Evolutionary conservation across 2,329 filamentous ascomycete species (phyloP).

Genomic region (Beauveria sp.): DNA sequence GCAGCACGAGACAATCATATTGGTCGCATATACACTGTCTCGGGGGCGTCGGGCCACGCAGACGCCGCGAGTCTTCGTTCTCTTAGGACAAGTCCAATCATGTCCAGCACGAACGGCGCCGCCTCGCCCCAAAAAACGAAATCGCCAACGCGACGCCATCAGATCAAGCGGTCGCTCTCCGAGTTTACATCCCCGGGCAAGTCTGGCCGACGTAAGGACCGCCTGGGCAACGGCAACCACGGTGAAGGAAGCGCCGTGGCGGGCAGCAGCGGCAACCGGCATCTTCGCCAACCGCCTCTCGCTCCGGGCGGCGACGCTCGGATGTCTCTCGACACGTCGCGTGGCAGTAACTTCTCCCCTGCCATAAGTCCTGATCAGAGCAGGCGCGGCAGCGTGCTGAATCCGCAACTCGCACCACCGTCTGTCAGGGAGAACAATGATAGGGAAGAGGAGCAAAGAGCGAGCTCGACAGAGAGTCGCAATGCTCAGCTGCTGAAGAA

Average conservation of each 20-base stretch:
- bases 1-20: background rate
- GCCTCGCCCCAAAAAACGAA: constrained; percentile 14
- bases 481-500: constrained; percentile 36
- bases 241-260: constrained; percentile 17
- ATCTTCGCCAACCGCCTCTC: constrained; percentile 20
- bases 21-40: background rate
- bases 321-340: constrained; percentile 38
- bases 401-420: constrained; percentile 16
- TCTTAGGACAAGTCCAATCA: background rate
- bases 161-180: constrained; percentile 48
- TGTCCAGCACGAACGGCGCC: background rate
- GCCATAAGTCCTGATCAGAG: constrained; percentile 36
- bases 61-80: background rate
- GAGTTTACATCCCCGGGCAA: constrained; percentile 43
- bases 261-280: constrained; percentile 19
- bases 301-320: constrained; percentile 17
- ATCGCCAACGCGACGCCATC: constrained; percentile 33
- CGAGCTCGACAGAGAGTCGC: constrained; percentile 20
- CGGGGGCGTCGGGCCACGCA: background rate
- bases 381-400: constrained; percentile 34
- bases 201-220: constrained; percentile 25
- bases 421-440: constrained; percentile 1
- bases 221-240: constrained; percentile 25
- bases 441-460: constrained; percentile 19
- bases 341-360: constrained; percentile 38